Evolutionary conservation across 257 asterid genomes (phyloP).

Genomic region (Anisodus acutangulus): DNA sequence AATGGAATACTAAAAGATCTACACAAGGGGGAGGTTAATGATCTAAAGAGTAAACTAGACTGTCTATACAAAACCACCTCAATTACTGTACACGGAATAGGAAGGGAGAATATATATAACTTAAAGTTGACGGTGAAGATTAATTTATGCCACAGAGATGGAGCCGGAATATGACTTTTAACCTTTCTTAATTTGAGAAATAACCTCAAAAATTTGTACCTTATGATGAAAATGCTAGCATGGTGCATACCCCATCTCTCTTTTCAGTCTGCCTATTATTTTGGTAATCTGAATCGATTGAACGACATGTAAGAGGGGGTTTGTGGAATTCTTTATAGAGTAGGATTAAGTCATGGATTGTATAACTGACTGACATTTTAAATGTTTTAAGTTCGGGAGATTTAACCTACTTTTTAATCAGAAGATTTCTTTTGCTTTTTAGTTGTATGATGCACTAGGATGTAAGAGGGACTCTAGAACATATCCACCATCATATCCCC

Average conservation of each 20-base stretch:
- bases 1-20: background rate
- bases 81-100: background rate
- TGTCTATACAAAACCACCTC: slow-evolving; percentile 5
- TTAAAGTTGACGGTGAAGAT: slow-evolving; percentile 6
- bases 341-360: background rate
- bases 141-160: background rate
- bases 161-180: background rate
- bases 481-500: background rate
- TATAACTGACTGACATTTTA: slow-evolving; percentile 6
- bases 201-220: background rate
- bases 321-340: slow-evolving; percentile 7
- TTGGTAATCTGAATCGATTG: slow-evolving; percentile 7
- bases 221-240: background rate
- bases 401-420: slow-evolving; percentile 11
- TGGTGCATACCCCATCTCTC: slow-evolving; percentile 11
- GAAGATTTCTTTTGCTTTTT: background rate
- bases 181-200: slow-evolving; percentile 4
- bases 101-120: background rate
- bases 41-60: background rate
- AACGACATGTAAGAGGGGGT: background rate
- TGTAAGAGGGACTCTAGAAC: slow-evolving; percentile 20
- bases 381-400: background rate
- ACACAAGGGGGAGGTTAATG: background rate
- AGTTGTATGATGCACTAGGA: slow-evolving; percentile 24
- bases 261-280: background rate